Evolutionary conservation across 805 yeast genomes (phyloP).

Genomic region (Candida boleticola): DNA sequence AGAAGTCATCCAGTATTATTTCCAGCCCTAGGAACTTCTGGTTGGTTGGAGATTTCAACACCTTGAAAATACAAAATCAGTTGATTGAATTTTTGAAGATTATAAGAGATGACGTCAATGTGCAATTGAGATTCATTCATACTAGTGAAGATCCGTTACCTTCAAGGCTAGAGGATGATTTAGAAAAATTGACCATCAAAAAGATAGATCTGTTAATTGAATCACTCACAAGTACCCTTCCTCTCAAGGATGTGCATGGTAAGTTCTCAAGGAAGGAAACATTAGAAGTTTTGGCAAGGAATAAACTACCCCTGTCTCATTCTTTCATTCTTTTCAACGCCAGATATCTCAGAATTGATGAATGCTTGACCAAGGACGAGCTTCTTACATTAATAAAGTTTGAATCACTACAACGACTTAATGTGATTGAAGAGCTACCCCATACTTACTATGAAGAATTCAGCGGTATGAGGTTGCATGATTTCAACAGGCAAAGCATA

Average conservation of each 20-base stretch:
- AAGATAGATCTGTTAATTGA: not conserved
- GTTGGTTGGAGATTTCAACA: slow-evolving; percentile 56
- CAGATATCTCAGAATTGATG: slow-evolving; percentile 41
- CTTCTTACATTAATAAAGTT: slow-evolving; percentile 41
- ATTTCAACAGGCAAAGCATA: slow-evolving; percentile 12
- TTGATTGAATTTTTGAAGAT: slow-evolving; percentile 34
- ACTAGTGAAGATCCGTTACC: slow-evolving; percentile 12
- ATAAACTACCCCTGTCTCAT: slow-evolving; percentile 30
- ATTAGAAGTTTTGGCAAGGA: slow-evolving; percentile 17
- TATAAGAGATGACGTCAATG: slow-evolving; percentile 17
- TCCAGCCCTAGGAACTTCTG: slow-evolving; percentile 50
- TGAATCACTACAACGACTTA: slow-evolving; percentile 48
- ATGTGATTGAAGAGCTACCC: slow-evolving; percentile 25
- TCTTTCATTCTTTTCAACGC: slow-evolving; percentile 54
- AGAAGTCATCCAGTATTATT: slow-evolving; percentile 8
- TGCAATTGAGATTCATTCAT: slow-evolving; percentile 38
- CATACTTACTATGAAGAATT: slow-evolving; percentile 25
- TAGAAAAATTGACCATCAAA: not conserved
- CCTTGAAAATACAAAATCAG: slow-evolving; percentile 40
- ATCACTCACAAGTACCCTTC: not conserved
- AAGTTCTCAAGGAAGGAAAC: not conserved
- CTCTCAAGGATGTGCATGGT: not conserved
- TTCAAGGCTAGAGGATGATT: not conserved
- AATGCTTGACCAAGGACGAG: slow-evolving; percentile 20
- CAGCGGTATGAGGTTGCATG: slow-evolving; percentile 14